Percentiles rank a stretch among this genome's conserved stretches.
Evolutionary conservation across 163 green algal species (phyloP).

Genomic region (Chloromonas sp.): DNA sequence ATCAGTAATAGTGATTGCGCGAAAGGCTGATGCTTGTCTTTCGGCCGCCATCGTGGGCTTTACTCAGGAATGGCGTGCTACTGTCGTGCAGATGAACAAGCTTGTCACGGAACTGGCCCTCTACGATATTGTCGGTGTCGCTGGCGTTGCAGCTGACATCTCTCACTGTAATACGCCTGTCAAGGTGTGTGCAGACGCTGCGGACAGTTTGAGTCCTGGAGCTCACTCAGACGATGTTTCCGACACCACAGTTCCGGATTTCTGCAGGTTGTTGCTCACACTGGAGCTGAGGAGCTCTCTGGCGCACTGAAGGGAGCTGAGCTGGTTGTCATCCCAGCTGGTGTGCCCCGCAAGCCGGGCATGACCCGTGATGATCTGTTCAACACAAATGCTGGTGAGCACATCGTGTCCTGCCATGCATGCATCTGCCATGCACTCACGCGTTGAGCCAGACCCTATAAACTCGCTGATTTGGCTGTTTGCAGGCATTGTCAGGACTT

Average conservation of each 20-base stretch:
- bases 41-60: too few species aligned
- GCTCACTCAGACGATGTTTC: not conserved
- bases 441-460: slow-evolving; percentile 78
- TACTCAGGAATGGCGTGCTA: not conserved
- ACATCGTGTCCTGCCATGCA: slow-evolving; percentile 46
- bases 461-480: slow-evolving; percentile 45
- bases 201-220: not conserved
- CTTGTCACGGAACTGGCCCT: slow-evolving; percentile 77
- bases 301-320: slow-evolving; percentile 17
- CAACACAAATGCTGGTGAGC: slow-evolving; percentile 59
- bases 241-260: not conserved
- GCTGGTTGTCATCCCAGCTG: slow-evolving; percentile 95
- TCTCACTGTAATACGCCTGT: slow-evolving; percentile 87
- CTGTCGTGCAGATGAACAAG: slow-evolving; percentile 67
- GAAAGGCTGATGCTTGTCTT: too few species aligned
- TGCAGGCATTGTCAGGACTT: slow-evolving; percentile 66
- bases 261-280: slow-evolving; percentile 57
- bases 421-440: slow-evolving; percentile 60
- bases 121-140: slow-evolving; percentile 91
- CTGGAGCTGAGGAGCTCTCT: slow-evolving; percentile 18
- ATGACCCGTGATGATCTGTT: slow-evolving; percentile 99
- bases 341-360: slow-evolving; percentile 95
- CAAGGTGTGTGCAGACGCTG: slow-evolving; percentile 31
- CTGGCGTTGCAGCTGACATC: slow-evolving; percentile 94
- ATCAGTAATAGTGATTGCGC: not conserved